Evolutionary conservation across 1,139 yeast genomes (phyloP).

Genomic region (Nakaseomyces nivariensis): DNA sequence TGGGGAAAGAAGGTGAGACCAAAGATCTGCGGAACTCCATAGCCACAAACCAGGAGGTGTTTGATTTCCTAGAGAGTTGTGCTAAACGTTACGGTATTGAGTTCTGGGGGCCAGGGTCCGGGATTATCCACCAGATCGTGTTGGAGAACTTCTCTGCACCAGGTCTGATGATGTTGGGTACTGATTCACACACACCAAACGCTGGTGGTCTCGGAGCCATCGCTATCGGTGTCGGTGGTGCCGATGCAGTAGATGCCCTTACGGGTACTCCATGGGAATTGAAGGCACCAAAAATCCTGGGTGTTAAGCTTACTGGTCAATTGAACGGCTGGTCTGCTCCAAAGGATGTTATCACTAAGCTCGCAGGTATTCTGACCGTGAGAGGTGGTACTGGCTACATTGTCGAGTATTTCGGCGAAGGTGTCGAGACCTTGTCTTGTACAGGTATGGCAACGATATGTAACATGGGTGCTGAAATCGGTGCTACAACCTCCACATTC

Average conservation of each 20-base stretch:
- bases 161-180: slow-evolving; percentile 91
- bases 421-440: slow-evolving; percentile 75
- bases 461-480: slow-evolving; percentile 99
- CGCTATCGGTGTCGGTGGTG: slow-evolving; percentile 98
- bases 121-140: slow-evolving; percentile 95
- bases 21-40: slow-evolving; percentile 65
- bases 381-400: slow-evolving; percentile 97
- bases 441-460: slow-evolving; percentile 99
- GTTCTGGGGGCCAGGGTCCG: slow-evolving; percentile 99
- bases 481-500: slow-evolving; percentile 95
- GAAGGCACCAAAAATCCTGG: slow-evolving; percentile 88
- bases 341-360: slow-evolving; percentile 83
- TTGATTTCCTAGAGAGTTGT: slow-evolving; percentile 83
- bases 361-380: slow-evolving; percentile 86
- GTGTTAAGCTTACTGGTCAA: slow-evolving; percentile 82
- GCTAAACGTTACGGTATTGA: slow-evolving; percentile 90
- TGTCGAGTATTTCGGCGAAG: slow-evolving; percentile 92
- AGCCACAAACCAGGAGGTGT: slow-evolving; percentile 83
- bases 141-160: slow-evolving; percentile 92
- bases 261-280: slow-evolving; percentile 99
- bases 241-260: slow-evolving; percentile 95
- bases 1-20: slow-evolving; percentile 86
- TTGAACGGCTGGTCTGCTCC: slow-evolving; percentile 92
- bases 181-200: slow-evolving; percentile 95
- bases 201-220: slow-evolving; percentile 97